Evolutionary conservation across 2,329 filamentous ascomycete genomes (phyloP), one percentile per base, ranked within the genome.

Genomic region (Aspergillus quadricinctus): DNA sequence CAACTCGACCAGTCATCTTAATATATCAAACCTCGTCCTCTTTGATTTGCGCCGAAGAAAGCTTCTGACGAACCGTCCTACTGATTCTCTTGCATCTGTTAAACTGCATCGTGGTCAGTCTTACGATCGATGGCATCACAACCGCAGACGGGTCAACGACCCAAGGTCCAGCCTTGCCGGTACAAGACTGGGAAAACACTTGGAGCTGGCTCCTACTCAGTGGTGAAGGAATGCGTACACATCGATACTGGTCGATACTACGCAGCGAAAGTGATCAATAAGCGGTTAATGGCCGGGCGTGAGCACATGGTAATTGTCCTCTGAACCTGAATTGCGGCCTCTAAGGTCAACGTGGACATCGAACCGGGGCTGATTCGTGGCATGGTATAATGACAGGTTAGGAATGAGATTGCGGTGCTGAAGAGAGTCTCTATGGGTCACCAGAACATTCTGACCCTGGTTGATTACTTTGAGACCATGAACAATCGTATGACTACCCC

Each of bases 381-480:
- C 49, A 55, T 57, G 56, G 50, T 50, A 49, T 45, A 49, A 49
- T 57, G 28, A 54, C 57, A 96, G 91, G 90, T 96, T 57, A 89
- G 94, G 61, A 99, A 99, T 73, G 94, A 99, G 78, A 99, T 99
- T 67, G 93, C 94, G 6, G 92, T 99, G 27, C 82, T 99, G 64
- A 97, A 97, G 76, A 88, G 88, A 69, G 93, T 99, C n/a, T 97
- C 93, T 1, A 96, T 99, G 90, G 94, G 94, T 54, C 93, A 99
- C 77, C 90, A 94, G 75, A 99, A 99, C 72, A 97, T 99, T 72
- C 80, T 99, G 59, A 99, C 94, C 1, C 83, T 99, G 57, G 94
- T 97, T 67, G 94, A 99, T 79, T 99, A 97, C 77, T 99, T 99
- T 71, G 94, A 99, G 79, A 99, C 94, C 6, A 96, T 97, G 90